Conservation (phyloP, 768 basidiomycete genomes). For the Clitopilus passeckerianus region DNA sequence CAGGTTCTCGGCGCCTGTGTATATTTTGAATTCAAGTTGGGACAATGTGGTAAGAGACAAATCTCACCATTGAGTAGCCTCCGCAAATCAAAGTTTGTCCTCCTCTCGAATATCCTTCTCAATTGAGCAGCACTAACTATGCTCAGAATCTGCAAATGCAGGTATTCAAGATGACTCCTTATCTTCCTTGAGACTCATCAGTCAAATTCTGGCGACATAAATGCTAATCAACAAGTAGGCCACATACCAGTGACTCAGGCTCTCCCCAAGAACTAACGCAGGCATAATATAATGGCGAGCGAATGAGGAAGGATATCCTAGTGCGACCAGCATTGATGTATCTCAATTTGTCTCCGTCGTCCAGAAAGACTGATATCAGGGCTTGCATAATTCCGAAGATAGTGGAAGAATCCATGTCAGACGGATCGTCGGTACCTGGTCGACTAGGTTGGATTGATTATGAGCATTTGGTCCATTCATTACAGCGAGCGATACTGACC, state of each 20-base stretch:
- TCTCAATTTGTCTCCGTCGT: constrained; percentile 82
- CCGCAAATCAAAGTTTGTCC: constrained; percentile 88
- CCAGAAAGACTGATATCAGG: constrained; percentile 91
- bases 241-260: constrained; percentile 89
- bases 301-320: constrained; percentile 81
- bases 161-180: constrained; percentile 89
- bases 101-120: constrained; percentile 77
- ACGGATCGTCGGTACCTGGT: constrained; percentile 46
- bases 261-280: constrained; percentile 93
- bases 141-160: constrained; percentile 90
- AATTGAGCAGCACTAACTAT: constrained; percentile 86
- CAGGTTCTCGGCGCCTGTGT: constrained; percentile 75
- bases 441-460: constrained; percentile 27
- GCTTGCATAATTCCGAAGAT: constrained; percentile 90
- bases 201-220: constrained; percentile 5
- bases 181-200: constrained; percentile 68
- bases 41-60: background rate
- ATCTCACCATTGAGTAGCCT: constrained; percentile 60
- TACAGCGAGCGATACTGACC: constrained; percentile 37
- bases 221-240: background rate
- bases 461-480: background rate
- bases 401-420: constrained; percentile 65
- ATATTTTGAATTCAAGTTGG: background rate
- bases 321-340: constrained; percentile 81
- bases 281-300: constrained; percentile 87